Base-by-base conservation (phyloP, 2,329 filamentous ascomycete genomes). In the Fusarium hainanense region DNA sequence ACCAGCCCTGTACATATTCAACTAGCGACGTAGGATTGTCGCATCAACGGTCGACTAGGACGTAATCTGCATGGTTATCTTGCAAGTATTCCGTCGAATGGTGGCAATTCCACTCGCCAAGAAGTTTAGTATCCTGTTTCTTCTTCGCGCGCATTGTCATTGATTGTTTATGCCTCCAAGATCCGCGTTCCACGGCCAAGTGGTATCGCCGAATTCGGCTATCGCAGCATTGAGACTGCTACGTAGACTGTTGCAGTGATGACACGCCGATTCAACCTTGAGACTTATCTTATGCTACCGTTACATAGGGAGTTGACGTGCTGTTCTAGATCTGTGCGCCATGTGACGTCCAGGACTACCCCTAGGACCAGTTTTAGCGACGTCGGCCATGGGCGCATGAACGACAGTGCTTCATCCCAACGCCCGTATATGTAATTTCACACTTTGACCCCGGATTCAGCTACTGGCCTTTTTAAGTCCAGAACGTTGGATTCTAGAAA, bases 41-140 rank as follows among this genome's bases (percentile, higher is more conserved):
- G 30, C 57, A 42, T 16, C 40, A 51, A 47, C 62, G 40, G 60
- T 47, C 23, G 25, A 34, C 47, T 58, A 58, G 25, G 20, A 51
- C 27, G 23, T 23, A 51, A 25, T 43, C 48, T 32, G 37, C 21
- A 43, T 54, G 11, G 37, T 16, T 12, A 9, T 16, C 34, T 25
- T 25, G 6, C 28, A 28, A 41, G 27, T 18, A 14, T 10, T 44
- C 7, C 18, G 18, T 43, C 37, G n/a, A 28, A 20, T 47, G 12
- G 14, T 25, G 44, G 25, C 25, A 20, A 9, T 27, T 20, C 44
- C 25, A 14, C 7, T 14, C 18, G 44, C 44, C 44, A 47, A 47
- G 44, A 28, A 2, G 18, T 28, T 25, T 47, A n/a, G 18, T 28
- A 27, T 47, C 44, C 25, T 47, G 18, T 47, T 28, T 47, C 21